Percentiles rank a stretch among this genome's conserved stretches.
These are phyloP conservation scores for Aphanomyces stellatus DNA, from an alignment of 352 stramenopile species.

Conservation along the genomic window DNA sequence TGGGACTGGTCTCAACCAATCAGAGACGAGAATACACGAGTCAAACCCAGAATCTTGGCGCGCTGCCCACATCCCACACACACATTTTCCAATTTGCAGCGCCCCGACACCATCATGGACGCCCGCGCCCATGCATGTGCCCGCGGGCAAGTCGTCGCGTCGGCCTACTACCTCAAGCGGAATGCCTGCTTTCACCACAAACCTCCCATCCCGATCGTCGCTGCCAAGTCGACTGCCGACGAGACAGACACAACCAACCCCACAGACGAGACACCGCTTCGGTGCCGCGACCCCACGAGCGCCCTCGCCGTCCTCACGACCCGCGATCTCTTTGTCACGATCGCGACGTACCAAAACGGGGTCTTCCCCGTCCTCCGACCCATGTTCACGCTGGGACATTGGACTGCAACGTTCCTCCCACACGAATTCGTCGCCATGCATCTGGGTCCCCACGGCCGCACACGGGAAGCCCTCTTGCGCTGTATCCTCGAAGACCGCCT, in stretches of 20 bases:
- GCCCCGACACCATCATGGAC: not conserved
- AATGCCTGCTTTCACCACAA: not conserved
- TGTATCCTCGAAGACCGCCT: not conserved
- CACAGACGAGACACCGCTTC: no score
- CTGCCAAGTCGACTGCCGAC: no score
- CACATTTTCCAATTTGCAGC: no score
- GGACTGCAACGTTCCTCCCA: not conserved
- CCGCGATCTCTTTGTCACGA: no score
- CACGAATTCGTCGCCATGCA: not conserved
- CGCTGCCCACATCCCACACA: no score
- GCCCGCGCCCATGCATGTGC: not conserved
- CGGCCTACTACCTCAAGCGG: not conserved
- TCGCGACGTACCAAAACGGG: not conserved
- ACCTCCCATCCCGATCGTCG: not conserved
- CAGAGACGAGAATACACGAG: no score
- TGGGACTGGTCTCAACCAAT: no score
- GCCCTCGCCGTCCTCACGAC: no score
- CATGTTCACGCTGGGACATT: not conserved
- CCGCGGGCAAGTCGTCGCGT: not conserved
- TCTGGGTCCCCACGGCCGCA: not conserved
- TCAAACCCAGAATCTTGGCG: no score
- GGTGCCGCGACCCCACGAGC: no score
- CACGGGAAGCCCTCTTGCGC: not conserved
- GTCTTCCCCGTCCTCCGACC: not conserved
- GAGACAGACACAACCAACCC: no score